phyloP scores from a whole-genome alignment of 1,284 basidiomycete genomes.

The Rhodotorula sp. region DNA sequence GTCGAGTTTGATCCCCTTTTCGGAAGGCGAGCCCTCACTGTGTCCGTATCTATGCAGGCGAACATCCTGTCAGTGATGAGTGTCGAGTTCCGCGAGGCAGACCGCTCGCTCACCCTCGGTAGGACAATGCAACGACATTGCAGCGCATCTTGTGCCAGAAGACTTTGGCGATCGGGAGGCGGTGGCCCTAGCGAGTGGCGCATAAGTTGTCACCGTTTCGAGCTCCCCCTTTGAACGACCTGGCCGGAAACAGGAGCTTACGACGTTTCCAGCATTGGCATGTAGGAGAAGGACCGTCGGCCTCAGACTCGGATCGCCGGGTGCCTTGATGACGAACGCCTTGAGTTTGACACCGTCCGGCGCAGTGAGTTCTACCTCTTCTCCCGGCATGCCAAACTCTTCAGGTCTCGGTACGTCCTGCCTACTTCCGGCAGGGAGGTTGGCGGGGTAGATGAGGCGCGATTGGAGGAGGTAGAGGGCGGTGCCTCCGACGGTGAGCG shows the following conservation, averaged over 20 bases:
- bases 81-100: not conserved
- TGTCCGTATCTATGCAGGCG: conserved; percentile 43
- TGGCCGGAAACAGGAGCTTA: conserved; percentile 9
- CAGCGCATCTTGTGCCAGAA: conserved; percentile 80
- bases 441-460: conserved; percentile 82
- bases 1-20: conserved; percentile 59
- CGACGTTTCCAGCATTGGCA: conserved; percentile 74
- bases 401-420: conserved; percentile 71
- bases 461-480: conserved; percentile 62
- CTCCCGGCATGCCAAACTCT: conserved; percentile 65
- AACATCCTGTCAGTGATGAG: conserved; percentile 36
- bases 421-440: conserved; percentile 72
- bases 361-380: conserved; percentile 66
- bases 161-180: conserved; percentile 81
- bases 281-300: conserved; percentile 89
- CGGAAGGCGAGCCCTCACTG: conserved; percentile 60
- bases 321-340: conserved; percentile 60
- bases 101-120: conserved; percentile 62
- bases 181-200: conserved; percentile 57
- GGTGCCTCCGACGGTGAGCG: conserved; percentile 7
- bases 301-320: conserved; percentile 45
- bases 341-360: conserved; percentile 62
- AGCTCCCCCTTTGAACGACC: not conserved
- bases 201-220: not conserved
- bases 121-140: conserved; percentile 85